Base-by-base conservation (phyloP, 768 basidiomycete genomes). In the Termitomyces sp. region DNA sequence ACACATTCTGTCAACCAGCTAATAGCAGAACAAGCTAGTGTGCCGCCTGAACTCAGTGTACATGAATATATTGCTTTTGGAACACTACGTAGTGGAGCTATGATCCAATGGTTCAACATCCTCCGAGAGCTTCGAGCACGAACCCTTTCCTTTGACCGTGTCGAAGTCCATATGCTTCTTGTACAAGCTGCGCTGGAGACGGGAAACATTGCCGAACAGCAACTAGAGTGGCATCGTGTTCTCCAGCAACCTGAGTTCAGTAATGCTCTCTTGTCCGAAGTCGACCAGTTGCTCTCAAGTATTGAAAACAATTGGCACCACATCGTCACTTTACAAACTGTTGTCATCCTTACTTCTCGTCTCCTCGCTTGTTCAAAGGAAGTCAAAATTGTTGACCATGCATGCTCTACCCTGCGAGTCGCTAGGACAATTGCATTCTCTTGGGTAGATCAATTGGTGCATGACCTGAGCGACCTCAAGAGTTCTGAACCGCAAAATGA, bases 51-150 rank as follows among this genome's bases (percentile, higher is more conserved):
- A 6, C 66, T 84, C 26, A 72, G 61, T 8, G 60, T 80, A 2
- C 80, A 84, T 32, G 82, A 84, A 56, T 77, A 70, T 36, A 68
- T 76, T 13, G 71, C 77, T 0, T 84, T 81, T 53, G 76, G 74
- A 12, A 68, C 72, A 51, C 61, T 84, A 38, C 79, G 83, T 5
- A 72, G 76, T 40, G 82, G 82, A 0, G 58, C 70, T 0, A 66
- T 58, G 2, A 61, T 84, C 0, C 82, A 84, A 51, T 83, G 81
- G 82, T 66, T 76, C 41, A 84, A 84, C 58, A 75, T 84, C 41
- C 58, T 73, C 13, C 73, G 77, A n/a, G 80, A 80, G 60, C 61
- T 84, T n/a, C 70, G 71, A 7, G 70, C 71, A 7, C 69, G 72
- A 23, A 62, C 64, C 0, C 61, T 85, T 56, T 73, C 70, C 9